These are phyloP conservation scores for Thelephora terrestris DNA, from an alignment of 1,284 basidiomycete species.

Conservation along the genomic window DNA sequence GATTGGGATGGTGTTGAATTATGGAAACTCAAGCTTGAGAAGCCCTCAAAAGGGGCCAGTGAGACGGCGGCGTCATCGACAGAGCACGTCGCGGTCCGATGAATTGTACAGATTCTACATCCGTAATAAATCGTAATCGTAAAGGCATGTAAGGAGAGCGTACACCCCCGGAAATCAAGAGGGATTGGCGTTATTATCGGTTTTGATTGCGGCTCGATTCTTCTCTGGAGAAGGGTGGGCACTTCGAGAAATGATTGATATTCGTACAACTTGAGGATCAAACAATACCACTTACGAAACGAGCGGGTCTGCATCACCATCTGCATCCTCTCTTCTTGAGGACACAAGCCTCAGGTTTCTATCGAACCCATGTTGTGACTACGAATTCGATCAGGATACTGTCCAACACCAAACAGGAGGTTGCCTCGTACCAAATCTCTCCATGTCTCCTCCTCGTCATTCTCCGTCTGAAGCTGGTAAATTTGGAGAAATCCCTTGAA, in stretches of 20 bases:
- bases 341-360: constrained; percentile 49
- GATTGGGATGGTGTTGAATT: constrained; percentile 75
- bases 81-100: no score
- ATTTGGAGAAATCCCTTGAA: constrained; percentile 72
- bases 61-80: no score
- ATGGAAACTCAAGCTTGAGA: constrained; percentile 39
- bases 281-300: no score
- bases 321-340: constrained; percentile 44
- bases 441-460: constrained; percentile 77
- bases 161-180: no score
- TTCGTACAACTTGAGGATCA: not conserved
- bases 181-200: no score
- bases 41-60: no score
- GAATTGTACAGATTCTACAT: no score
- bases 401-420: constrained; percentile 1
- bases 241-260: no score
- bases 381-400: not conserved
- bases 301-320: constrained; percentile 6
- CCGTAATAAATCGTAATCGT: no score
- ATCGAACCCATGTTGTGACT: constrained; percentile 71
- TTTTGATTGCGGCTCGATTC: no score
- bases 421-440: constrained; percentile 49
- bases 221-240: no score
- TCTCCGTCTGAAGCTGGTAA: constrained; percentile 72
- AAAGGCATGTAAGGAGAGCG: no score